A percentile compares a stretch with the other conserved stretches of the same genome.
phyloP scores from a whole-genome alignment of 768 basidiomycete genomes.

The Lentinula raphanica region DNA sequence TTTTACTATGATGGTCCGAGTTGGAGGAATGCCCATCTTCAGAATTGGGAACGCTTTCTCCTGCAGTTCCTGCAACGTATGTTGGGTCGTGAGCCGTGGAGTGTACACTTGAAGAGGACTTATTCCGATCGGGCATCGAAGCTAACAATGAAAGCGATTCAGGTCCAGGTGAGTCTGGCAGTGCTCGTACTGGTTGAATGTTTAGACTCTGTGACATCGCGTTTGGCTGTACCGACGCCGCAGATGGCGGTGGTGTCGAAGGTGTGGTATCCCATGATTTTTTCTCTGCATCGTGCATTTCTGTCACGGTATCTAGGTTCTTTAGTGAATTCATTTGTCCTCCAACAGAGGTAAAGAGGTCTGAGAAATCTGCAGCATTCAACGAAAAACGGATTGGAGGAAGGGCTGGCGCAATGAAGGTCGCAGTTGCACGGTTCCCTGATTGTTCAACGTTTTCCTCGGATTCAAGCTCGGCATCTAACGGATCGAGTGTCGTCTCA shows the following conservation, averaged over 20 bases:
- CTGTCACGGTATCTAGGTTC: constrained; percentile 40
- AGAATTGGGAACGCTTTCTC: neutral
- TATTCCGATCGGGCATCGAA: constrained; percentile 13
- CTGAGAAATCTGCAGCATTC: constrained; percentile 76
- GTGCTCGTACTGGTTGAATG: neutral
- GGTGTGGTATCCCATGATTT: constrained; percentile 15
- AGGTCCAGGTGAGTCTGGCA: neutral
- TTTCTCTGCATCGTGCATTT: constrained; percentile 11
- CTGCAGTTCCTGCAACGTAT: neutral
- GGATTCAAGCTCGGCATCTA: neutral
- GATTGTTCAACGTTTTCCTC: neutral
- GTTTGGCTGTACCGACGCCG: constrained; percentile 18
- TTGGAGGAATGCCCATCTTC: constrained; percentile 1
- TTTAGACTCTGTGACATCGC: constrained; percentile 18
- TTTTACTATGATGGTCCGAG: neutral
- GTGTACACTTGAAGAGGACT: constrained; percentile 2
- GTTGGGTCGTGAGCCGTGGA: neutral
- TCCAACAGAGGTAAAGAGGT: constrained; percentile 57
- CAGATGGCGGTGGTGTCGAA: constrained; percentile 32
- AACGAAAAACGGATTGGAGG: constrained; percentile 92
- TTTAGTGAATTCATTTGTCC: constrained; percentile 39
- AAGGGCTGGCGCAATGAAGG: constrained; percentile 81
- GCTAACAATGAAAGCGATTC: constrained; percentile 5
- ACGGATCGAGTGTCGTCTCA: neutral
- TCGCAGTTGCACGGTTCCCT: constrained; percentile 41